Evolutionary conservation across 1,284 basidiomycete genomes (phyloP).

Genomic region (Trametes sp.): DNA sequence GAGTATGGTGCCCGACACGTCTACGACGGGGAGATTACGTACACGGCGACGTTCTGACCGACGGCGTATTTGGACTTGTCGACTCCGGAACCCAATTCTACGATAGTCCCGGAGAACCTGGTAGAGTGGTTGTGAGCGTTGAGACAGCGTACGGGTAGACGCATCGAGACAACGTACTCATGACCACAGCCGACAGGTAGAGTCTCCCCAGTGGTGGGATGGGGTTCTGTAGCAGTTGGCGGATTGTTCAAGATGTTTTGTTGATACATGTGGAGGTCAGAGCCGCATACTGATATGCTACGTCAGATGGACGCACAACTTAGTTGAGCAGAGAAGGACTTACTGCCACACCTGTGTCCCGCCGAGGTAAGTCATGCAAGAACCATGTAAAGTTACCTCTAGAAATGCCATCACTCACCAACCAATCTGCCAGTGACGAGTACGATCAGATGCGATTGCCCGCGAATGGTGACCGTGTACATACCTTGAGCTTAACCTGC

Average conservation of each 20-base stretch:
- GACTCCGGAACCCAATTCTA: slow-evolving; percentile 38
- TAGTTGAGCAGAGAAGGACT: not conserved
- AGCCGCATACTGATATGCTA: slow-evolving; percentile 27
- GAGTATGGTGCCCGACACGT: not conserved
- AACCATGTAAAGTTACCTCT: not conserved
- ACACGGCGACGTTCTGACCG: slow-evolving; percentile 44
- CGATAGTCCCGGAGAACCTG: slow-evolving; percentile 44
- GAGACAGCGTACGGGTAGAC: too few species aligned
- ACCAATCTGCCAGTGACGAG: slow-evolving; percentile 21
- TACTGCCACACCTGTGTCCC: slow-evolving; percentile 18
- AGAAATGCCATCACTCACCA: slow-evolving; percentile 16
- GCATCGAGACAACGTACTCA: slow-evolving; percentile 34
- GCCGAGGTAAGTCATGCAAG: not conserved
- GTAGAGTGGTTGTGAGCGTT: not conserved
- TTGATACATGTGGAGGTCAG: slow-evolving; percentile 42
- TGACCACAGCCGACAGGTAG: slow-evolving; percentile 44
- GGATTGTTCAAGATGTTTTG: slow-evolving; percentile 25
- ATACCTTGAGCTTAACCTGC: slow-evolving; percentile 44
- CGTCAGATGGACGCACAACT: not conserved
- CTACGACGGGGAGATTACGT: not conserved
- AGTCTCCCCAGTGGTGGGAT: slow-evolving; percentile 39
- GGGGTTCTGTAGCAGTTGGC: slow-evolving; percentile 29
- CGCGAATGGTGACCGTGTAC: slow-evolving; percentile 1
- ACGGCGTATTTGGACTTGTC: slow-evolving; percentile 33
- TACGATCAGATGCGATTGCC: not conserved